phyloP scores from a whole-genome alignment of 495 filamentous ascomycete species.

The Aspergillus bridgeri region DNA sequence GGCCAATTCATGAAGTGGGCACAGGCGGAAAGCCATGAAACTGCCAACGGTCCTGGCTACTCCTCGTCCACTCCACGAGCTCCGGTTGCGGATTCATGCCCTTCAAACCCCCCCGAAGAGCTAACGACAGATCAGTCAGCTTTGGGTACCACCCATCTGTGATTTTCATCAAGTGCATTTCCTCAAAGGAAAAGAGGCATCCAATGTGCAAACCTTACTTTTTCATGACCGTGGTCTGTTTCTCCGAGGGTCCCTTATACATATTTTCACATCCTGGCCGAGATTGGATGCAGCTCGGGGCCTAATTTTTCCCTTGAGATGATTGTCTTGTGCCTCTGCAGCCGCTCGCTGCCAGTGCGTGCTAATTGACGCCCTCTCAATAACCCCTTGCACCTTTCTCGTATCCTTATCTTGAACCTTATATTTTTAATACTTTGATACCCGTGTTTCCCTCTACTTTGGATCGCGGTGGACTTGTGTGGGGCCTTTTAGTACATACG shows the following conservation, averaged over 20 bases:
- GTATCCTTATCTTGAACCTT: not conserved
- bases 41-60: not conserved
- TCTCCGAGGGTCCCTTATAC: not conserved
- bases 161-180: not conserved
- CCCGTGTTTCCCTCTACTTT: not conserved
- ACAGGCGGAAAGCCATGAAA: constrained; percentile 22
- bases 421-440: not conserved
- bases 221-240: not conserved
- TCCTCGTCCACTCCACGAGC: not conserved
- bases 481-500: too few species aligned
- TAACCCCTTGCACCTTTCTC: not conserved
- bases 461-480: not conserved
- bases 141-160: not conserved
- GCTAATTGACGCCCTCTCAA: not conserved
- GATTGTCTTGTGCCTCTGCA: too few species aligned
- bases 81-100: not conserved
- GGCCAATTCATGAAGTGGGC: constrained; percentile 42
- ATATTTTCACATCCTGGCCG: not conserved
- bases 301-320: too few species aligned
- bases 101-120: not conserved
- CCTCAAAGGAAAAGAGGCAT: not conserved
- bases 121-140: not conserved
- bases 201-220: too few species aligned
- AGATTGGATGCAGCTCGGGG: not conserved
- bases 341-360: too few species aligned